Base-by-base conservation (phyloP, 2,329 filamentous ascomycete species). In the Paecilomyces fulvus region DNA sequence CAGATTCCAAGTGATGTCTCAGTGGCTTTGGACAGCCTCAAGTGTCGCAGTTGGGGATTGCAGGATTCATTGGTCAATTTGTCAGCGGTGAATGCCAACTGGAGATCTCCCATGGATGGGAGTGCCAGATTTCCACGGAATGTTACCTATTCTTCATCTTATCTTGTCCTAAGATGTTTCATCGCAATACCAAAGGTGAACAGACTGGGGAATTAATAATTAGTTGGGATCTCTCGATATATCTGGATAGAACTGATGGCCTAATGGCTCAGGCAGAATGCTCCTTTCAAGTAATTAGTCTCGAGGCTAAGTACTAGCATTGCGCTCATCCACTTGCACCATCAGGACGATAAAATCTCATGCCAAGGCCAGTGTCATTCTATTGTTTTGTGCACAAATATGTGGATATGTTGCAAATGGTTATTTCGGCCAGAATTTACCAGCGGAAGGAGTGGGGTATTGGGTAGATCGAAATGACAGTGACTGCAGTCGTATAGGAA, bases 391-490 rank as follows among this genome's bases (percentile, higher is more conserved):
- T 7, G 25, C 25, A 28, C 25, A 28, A 1, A 28, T 28, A 28
- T 28, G 25, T 28, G 7, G 25, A 28, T 28, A 28, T 28, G 25
- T 28, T 28, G 25, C 25, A 28, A 28, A 28, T 28, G 25, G 25
- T 3, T 28, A 28, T 28, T 28, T 28, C 25, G 25, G 25, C 7
- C 25, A 28, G 25, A 28, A 28, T 28, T 20, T 59, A 1, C 53
- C 53, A 6, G 49, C 57, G 28, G 52, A 57, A 51, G 52, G 55
- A 6, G 52, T 55, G 11, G 55, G 57, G 1, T 55, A 57, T 28
- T 59, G 57, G 57, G 55, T 59, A 21, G 37, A 59, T 21, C 20
- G 46, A 20, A 51, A 55, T 30, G 53, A 49, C 11, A 49, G 48
- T 48, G 57, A 55, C 12, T 14, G 53, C 33, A 53, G 55, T 51